Evolutionary conservation across 2,329 filamentous ascomycete species (phyloP), one percentile per base, ranked within the genome.

Genomic region (Teratosphaeriaceae sp.): DNA sequence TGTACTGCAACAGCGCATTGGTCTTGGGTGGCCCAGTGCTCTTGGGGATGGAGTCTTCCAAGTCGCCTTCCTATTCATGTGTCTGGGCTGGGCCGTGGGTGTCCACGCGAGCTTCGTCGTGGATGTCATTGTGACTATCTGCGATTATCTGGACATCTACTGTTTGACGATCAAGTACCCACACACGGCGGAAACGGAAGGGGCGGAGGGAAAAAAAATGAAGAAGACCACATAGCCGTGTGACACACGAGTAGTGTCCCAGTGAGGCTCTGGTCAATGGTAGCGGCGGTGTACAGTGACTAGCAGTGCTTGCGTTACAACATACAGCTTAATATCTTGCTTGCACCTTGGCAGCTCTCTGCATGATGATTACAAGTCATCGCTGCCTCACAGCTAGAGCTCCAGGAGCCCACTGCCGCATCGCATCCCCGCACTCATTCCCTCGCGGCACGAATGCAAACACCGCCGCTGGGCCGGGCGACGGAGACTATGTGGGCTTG

Each of bases 81-180:
- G 89, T 70, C 70, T 97, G 19, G 92, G 92, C 19, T 69, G 87
- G 46, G 85, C 84, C 0, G 64, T 95, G 37, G 92, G 92, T 24
- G 81, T 97, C n/a, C 96, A 98, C 68, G 89, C 88, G 47, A 95
- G 88, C 65, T 98, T 98, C 64, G 88, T 97, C 44, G 85, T 94
- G 23, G 92, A 97, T 63, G 89, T 97, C 44, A 96, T 98, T 53
- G 88, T 92, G 46, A 94, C 88, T 22, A 97, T 98, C 56, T 98
- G 92, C 68, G 92, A 98, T 64, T 95, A 94, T 64, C 75, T 97
- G 48, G 92, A 98, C 63, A 98, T 98, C 54, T 97, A 88, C 88
- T 98, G 92, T 63, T 72, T 98, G 63, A 94, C 86, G 1, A 98
- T 98, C 70, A 98, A 98, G 76, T 82, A 97, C 57, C 79, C 79